Percentiles rank a stretch among this genome's conserved stretches.
phyloP scores from a whole-genome alignment of 345 rosid genomes.

The Pugionium cornutum region DNA sequence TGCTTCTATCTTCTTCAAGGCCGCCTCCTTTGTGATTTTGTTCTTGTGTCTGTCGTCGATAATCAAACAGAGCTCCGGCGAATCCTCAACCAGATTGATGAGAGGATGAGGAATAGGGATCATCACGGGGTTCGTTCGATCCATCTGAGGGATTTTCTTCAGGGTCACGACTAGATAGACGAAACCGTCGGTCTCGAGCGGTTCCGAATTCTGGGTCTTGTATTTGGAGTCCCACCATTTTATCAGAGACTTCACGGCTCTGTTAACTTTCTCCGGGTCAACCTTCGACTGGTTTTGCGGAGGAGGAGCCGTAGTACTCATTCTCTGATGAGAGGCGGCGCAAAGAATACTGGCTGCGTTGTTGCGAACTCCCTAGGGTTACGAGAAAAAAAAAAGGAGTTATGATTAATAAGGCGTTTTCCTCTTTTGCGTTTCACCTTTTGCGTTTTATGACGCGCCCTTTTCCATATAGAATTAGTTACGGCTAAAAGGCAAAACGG shows the following conservation, averaged over 20 bases:
- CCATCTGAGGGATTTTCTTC: constrained; percentile 54
- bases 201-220: constrained; percentile 47
- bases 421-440: background rate
- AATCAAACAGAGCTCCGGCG: constrained; percentile 59
- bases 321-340: constrained; percentile 31
- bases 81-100: constrained; percentile 35
- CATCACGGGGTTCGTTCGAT: constrained; percentile 55
- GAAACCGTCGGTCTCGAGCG: constrained; percentile 58
- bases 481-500: no score
- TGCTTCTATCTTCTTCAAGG: constrained; percentile 57
- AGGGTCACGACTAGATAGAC: constrained; percentile 59
- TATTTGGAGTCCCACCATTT: constrained; percentile 60
- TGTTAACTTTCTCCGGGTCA: constrained; percentile 42
- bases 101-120: constrained; percentile 59
- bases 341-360: background rate
- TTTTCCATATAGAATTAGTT: background rate
- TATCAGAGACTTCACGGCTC: constrained; percentile 56
- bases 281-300: constrained; percentile 25
- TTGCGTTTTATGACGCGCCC: background rate
- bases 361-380: constrained; percentile 23
- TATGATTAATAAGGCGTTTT: background rate
- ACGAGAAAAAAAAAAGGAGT: background rate
- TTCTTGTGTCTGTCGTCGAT: constrained; percentile 70
- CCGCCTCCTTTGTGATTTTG: constrained; percentile 62
- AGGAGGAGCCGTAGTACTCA: constrained; percentile 14